Conservation (phyloP, 768 basidiomycete species). For the Holtermanniella nyarrowii region DNA sequence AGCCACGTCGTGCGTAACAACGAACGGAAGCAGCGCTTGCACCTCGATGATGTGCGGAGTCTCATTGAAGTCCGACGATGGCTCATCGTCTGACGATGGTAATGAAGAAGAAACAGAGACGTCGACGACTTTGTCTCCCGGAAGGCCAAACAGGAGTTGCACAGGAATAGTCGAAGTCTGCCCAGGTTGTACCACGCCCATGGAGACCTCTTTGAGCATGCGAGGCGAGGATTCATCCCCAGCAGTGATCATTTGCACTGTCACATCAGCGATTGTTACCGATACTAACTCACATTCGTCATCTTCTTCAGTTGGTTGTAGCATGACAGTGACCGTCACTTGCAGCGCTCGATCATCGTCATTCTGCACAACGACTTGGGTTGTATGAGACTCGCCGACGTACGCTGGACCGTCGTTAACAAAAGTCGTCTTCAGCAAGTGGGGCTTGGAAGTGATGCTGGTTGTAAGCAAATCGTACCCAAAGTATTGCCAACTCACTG, state of each 20-base stretch:
- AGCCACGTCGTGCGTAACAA: conserved; percentile 47
- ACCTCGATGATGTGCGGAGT: conserved; percentile 58
- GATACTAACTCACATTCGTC: conserved; percentile 1
- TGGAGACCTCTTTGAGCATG: conserved; percentile 60
- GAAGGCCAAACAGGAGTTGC: conserved; percentile 51
- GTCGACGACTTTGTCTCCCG: conserved; percentile 66
- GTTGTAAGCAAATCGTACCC: conserved; percentile 8
- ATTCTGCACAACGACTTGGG: conserved; percentile 61
- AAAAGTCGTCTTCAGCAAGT: conserved; percentile 51
- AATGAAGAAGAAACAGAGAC: conserved; percentile 61
- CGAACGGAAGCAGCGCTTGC: conserved; percentile 57
- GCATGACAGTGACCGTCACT: conserved; percentile 58
- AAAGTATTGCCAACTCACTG: conserved; percentile 4
- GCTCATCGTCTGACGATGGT: conserved; percentile 10
- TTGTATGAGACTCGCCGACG: conserved; percentile 69
- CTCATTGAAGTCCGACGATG: conserved; percentile 44
- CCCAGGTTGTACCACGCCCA: conserved; percentile 57
- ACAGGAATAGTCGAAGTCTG: conserved; percentile 54
- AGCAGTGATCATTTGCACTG: conserved; percentile 44
- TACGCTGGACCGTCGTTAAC: conserved; percentile 60
- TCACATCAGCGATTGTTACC: background rate
- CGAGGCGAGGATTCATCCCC: conserved; percentile 58
- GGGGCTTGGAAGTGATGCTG: conserved; percentile 44
- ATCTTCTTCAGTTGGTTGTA: conserved; percentile 44
- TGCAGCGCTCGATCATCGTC: conserved; percentile 60